Conservation (phyloP, 2,329 filamentous ascomycete genomes). For the Penicillium expansum region DNA sequence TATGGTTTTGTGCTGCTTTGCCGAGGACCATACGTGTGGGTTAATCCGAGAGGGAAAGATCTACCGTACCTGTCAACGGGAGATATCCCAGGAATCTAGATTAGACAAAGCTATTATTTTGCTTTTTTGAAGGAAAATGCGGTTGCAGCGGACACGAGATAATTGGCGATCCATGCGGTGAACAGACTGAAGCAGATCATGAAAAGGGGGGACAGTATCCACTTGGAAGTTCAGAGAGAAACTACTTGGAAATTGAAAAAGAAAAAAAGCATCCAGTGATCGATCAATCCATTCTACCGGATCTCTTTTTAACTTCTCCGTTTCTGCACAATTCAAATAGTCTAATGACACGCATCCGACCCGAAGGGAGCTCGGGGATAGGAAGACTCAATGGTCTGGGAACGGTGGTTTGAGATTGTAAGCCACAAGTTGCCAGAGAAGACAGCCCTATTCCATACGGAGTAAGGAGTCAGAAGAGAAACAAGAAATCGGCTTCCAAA, state of each 20-base stretch:
- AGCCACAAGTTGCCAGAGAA: conserved; percentile 9
- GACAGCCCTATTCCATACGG: background rate
- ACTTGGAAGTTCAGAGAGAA: background rate
- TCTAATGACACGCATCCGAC: conserved; percentile 22
- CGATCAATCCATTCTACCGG: background rate
- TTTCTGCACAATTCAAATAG: conserved; percentile 10
- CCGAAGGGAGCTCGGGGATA: conserved; percentile 1
- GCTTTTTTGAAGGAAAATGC: conserved; percentile 1
- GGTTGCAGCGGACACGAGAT: conserved; percentile 25
- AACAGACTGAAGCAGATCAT: background rate
- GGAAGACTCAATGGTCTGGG: conserved; percentile 11
- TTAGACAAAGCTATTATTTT: background rate
- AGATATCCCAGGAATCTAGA: background rate
- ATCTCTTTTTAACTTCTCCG: background rate
- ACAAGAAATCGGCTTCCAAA: background rate
- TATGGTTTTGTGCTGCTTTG: background rate
- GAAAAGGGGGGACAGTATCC: conserved; percentile 3
- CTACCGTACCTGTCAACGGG: background rate
- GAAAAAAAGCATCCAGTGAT: background rate
- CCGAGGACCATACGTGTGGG: background rate
- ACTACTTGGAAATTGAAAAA: background rate
- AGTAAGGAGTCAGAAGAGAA: background rate
- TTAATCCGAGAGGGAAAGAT: background rate
- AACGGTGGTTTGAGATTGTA: conserved; percentile 19
- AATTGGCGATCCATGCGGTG: conserved; percentile 9